Conservation (phyloP, 768 basidiomycete genomes). For the Neoboletus magnificus region DNA sequence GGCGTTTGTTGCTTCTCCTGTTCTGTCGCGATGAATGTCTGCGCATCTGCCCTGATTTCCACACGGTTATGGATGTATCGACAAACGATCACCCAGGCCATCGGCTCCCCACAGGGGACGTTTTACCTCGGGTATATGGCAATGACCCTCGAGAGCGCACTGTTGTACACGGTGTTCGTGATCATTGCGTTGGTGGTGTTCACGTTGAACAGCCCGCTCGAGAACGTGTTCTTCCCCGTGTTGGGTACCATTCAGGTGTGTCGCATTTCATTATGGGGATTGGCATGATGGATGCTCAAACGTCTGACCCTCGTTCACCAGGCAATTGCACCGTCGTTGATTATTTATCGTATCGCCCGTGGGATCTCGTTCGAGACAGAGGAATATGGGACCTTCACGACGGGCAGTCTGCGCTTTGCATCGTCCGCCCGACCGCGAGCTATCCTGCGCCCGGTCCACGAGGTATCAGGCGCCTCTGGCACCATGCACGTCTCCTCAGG, state of each 20-base stretch:
- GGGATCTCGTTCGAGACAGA: constrained; percentile 22
- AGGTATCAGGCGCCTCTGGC: constrained; percentile 4
- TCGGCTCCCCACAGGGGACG: constrained; percentile 11
- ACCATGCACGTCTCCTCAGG: constrained; percentile 6
- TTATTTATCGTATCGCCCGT: constrained; percentile 20
- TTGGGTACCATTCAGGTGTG: constrained; percentile 21
- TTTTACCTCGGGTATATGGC: constrained; percentile 26
- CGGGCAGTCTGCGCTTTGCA: constrained; percentile 14
- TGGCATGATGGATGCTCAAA: neutral
- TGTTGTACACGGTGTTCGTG: constrained; percentile 14
- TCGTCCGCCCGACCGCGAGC: neutral
- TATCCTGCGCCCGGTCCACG: neutral
- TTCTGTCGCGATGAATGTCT: constrained; percentile 16
- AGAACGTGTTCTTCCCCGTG: constrained; percentile 23
- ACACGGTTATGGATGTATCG: constrained; percentile 18
- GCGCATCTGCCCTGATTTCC: constrained; percentile 14
- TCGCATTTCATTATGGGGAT: neutral
- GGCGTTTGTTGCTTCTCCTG: constrained; percentile 15
- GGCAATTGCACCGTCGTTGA: constrained; percentile 19
- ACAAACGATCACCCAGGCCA: constrained; percentile 5
- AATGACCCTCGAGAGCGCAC: constrained; percentile 25
- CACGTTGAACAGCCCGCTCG: constrained; percentile 19
- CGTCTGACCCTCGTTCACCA: neutral
- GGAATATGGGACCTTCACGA: neutral
- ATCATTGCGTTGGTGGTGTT: constrained; percentile 15